phyloP scores from a whole-genome alignment of 1,139 yeast genomes.

The Kodamaea arcana region DNA sequence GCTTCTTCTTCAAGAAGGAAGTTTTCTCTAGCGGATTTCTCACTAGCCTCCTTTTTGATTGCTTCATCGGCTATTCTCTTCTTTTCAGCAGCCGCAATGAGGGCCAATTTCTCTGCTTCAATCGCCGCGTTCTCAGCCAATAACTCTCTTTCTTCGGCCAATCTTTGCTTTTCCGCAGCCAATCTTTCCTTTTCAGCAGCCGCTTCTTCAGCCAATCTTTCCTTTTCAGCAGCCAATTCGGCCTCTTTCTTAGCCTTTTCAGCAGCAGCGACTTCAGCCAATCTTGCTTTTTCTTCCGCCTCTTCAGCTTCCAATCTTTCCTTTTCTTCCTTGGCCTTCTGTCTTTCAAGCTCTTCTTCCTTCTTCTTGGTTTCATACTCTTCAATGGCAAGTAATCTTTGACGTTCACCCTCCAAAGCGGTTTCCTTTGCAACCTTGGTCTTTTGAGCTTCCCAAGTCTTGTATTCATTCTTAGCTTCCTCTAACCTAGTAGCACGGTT shows the following conservation, averaged over 20 bases:
- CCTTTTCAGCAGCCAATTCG: conserved; percentile 10
- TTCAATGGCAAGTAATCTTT: conserved; percentile 44
- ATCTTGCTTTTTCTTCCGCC: conserved; percentile 24
- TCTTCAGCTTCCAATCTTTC: conserved; percentile 29
- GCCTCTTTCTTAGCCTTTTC: conserved; percentile 10
- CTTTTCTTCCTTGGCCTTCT: conserved; percentile 30
- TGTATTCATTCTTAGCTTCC: conserved; percentile 39
- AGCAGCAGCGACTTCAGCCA: conserved; percentile 27
- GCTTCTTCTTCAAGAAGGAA: conserved; percentile 14
- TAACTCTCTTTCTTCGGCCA: conserved; percentile 3
- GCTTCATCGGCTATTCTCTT: conserved; percentile 5
- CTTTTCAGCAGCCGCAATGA: conserved; percentile 11
- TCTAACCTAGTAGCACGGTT: conserved; percentile 33
- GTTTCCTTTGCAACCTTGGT: conserved; percentile 32
- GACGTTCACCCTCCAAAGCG: conserved; percentile 42
- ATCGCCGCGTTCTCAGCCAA: conserved; percentile 27
- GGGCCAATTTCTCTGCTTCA: conserved; percentile 10
- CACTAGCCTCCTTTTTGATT: conserved; percentile 7
- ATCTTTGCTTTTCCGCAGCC: conserved; percentile 11
- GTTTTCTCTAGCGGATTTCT: conserved; percentile 7
- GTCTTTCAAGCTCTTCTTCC: conserved; percentile 46
- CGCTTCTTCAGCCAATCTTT: conserved; percentile 5
- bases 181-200: conserved; percentile 8
- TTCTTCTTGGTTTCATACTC: conserved; percentile 45
- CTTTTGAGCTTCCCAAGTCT: conserved; percentile 45